Conservation (phyloP, 768 basidiomycete species). For the Leccinum truebloodii region DNA sequence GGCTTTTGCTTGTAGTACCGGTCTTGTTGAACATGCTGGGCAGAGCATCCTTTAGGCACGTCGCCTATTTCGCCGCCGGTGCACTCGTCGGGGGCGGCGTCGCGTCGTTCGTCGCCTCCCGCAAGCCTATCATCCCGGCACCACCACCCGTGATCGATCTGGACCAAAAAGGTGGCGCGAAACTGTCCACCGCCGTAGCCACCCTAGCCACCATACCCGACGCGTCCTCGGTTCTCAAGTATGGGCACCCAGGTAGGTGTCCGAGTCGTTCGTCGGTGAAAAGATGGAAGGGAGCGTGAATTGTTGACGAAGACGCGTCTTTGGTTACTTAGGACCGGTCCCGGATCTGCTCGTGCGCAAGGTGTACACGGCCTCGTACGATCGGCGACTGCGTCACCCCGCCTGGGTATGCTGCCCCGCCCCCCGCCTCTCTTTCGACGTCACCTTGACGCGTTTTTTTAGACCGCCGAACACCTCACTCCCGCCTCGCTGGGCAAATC, state of each 20-base stretch:
- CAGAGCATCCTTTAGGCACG: conserved; percentile 53
- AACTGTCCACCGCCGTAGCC: conserved; percentile 37
- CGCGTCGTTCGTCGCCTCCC: conserved; percentile 48
- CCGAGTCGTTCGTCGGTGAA: not conserved
- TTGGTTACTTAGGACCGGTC: conserved; percentile 63
- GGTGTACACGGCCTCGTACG: conserved; percentile 90
- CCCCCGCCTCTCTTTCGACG: no score
- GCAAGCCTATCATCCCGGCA: conserved; percentile 16
- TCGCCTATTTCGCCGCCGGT: conserved; percentile 80
- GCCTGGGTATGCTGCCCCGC: conserved; percentile 69
- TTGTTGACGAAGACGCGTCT: conserved; percentile 5
- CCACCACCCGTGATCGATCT: conserved; percentile 44
- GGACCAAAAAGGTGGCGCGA: conserved; percentile 45
- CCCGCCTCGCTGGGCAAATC: conserved; percentile 67
- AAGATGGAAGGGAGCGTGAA: not conserved
- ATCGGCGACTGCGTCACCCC: conserved; percentile 86
- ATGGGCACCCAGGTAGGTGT: conserved; percentile 25
- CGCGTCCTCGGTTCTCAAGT: conserved; percentile 52
- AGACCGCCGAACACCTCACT: conserved; percentile 97
- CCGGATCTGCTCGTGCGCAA: conserved; percentile 76
- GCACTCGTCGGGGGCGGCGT: conserved; percentile 79
- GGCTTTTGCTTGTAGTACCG: not conserved
- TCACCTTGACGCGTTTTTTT: not conserved
- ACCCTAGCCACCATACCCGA: conserved; percentile 7
- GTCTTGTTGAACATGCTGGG: conserved; percentile 36